Evolutionary conservation across 169 alveolate species (phyloP).

Genomic region (Plasmodium billcollinsi): DNA sequence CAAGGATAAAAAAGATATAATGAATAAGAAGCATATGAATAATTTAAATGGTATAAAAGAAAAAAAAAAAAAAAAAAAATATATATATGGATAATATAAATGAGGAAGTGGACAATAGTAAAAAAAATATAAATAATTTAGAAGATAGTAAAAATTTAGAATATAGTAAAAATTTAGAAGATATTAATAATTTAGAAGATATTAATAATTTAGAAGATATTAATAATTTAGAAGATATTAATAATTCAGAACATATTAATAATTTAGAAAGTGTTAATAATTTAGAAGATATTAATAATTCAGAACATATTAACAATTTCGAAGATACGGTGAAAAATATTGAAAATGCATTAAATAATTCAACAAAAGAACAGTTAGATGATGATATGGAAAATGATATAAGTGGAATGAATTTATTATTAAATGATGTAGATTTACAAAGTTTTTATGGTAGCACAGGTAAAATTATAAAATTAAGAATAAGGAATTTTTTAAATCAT

Average conservation of each 20-base stretch:
- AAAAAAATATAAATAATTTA: too few species aligned
- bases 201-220: not conserved
- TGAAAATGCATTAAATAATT: not conserved
- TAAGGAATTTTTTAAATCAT: slow-evolving; percentile 85
- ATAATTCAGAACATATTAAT: not conserved
- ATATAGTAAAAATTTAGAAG: too few species aligned
- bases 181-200: not conserved
- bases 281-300: not conserved
- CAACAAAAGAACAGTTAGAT: not conserved
- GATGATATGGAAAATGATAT: slow-evolving; percentile 1
- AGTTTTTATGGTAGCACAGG: slow-evolving; percentile 82
- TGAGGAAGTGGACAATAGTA: too few species aligned
- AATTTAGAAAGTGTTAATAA: too few species aligned
- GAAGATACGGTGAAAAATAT: not conserved
- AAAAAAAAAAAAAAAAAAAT: too few species aligned
- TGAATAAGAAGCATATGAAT: too few species aligned
- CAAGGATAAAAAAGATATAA: too few species aligned
- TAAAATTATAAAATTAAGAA: slow-evolving; percentile 80
- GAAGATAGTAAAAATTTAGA: too few species aligned
- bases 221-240: not conserved
- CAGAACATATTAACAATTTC: not conserved
- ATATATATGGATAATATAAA: too few species aligned
- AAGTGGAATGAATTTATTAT: not conserved
- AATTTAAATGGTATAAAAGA: too few species aligned
- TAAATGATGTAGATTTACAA: slow-evolving; percentile 36